Conservation (phyloP, 2,329 filamentous ascomycete species). For the Zasmidium citrigriseum region DNA sequence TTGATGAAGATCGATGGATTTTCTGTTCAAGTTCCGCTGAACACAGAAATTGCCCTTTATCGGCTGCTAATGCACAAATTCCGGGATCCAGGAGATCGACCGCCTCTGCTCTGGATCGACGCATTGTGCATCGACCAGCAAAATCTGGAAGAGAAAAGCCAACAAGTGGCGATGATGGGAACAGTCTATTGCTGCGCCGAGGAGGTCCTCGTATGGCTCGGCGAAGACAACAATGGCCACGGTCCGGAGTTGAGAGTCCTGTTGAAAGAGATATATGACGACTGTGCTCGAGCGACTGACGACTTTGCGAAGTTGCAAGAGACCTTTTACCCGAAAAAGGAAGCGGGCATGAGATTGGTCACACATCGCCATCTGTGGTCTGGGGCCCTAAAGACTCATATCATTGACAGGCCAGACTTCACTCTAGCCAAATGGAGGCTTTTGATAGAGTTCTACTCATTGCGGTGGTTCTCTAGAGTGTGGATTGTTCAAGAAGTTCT, state of each 20-base stretch:
- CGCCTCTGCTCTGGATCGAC: slow-evolving; percentile 11
- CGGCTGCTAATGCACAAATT: neutral
- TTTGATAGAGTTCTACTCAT: neutral
- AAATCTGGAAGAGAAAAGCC: slow-evolving; percentile 28
- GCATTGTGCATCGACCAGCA: slow-evolving; percentile 35
- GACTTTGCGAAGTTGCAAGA: neutral
- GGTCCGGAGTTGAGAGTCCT: neutral
- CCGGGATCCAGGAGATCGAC: neutral
- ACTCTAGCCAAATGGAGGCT: neutral
- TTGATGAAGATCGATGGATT: neutral
- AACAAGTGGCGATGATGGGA: slow-evolving; percentile 36
- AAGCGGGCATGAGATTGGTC: neutral
- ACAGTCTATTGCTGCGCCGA: slow-evolving; percentile 29
- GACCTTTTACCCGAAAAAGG: neutral
- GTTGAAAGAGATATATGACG: neutral
- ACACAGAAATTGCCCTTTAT: neutral
- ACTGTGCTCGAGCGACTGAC: neutral
- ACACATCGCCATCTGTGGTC: neutral
- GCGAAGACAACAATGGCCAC: slow-evolving; percentile 15
- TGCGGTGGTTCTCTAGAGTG: neutral
- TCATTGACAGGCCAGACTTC: neutral
- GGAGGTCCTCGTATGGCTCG: slow-evolving; percentile 24
- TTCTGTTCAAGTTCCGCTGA: neutral
- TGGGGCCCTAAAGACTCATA: neutral
- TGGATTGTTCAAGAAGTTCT: slow-evolving; percentile 5